These are phyloP conservation scores for Phytopythium chamaehyphon DNA, from an alignment of 352 stramenopile species.

Conservation along the genomic window DNA sequence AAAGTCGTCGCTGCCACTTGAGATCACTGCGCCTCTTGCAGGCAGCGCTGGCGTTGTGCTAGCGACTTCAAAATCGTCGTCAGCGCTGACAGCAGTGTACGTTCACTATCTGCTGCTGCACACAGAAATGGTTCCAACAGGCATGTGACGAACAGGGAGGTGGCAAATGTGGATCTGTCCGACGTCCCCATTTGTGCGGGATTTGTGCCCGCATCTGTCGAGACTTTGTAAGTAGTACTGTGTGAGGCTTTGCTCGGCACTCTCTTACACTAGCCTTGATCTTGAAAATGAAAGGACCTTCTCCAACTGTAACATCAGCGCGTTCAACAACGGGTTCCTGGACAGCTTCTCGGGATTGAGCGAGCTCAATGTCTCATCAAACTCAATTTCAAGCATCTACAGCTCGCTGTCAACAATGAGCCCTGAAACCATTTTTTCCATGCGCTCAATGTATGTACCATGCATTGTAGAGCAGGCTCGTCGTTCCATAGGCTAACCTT, in stretches of 20 bases:
- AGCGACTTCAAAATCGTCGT: conserved; percentile 15
- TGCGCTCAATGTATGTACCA: conserved; percentile 4
- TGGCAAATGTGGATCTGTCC: conserved; percentile 31
- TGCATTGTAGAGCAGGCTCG: background rate
- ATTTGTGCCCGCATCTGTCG: conserved; percentile 27
- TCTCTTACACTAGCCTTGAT: too few species aligned
- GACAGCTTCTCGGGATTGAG: conserved; percentile 23
- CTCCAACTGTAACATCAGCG: conserved; percentile 24
- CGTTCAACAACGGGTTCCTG: conserved; percentile 22
- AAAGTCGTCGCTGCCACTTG: conserved; percentile 15
- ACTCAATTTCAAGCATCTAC: conserved; percentile 35
- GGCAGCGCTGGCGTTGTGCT: conserved; percentile 17
- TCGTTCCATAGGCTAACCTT: background rate
- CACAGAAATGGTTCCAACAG: background rate
- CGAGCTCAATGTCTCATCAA: conserved; percentile 22
- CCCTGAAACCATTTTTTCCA: conserved; percentile 1
- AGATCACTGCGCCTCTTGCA: conserved; percentile 11
- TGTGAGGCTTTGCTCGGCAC: background rate
- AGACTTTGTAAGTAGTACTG: conserved; percentile 18
- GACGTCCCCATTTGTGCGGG: conserved; percentile 13
- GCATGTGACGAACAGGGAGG: conserved; percentile 11
- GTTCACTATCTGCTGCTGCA: background rate
- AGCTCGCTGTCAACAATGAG: conserved; percentile 10
- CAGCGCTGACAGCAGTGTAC: conserved; percentile 22
- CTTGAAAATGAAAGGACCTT: conserved; percentile 20